These are phyloP conservation scores for Apiosordaria backusii DNA, from an alignment of 495 filamentous ascomycete species.

Conservation along the genomic window DNA sequence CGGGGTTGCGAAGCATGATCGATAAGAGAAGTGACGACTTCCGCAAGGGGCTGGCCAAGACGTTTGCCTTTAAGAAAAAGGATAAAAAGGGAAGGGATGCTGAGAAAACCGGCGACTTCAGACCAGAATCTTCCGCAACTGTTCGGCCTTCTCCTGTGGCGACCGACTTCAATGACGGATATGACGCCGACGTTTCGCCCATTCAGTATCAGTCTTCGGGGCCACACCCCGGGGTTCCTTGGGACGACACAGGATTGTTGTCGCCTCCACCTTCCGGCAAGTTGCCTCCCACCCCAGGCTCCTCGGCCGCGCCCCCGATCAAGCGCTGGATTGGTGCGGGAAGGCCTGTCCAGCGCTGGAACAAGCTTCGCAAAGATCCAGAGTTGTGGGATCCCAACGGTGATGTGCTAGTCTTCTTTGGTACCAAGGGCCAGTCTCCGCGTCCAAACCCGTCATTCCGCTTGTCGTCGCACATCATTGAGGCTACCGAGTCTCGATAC, in stretches of 20 bases:
- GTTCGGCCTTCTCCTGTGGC: conserved; percentile 24
- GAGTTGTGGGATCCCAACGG: conserved; percentile 62
- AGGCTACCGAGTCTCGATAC: conserved; percentile 51
- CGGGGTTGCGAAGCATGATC: conserved; percentile 45
- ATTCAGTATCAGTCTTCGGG: conserved; percentile 5
- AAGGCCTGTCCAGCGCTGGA: conserved; percentile 48
- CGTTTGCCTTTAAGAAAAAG: conserved; percentile 43
- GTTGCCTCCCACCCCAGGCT: conserved; percentile 32
- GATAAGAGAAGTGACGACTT: conserved; percentile 54
- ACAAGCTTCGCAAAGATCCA: conserved; percentile 55
- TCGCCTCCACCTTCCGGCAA: conserved; percentile 37
- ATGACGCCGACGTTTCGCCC: conserved; percentile 28
- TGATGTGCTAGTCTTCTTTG: conserved; percentile 59
- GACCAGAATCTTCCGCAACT: conserved; percentile 38
- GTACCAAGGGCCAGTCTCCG: conserved; percentile 37
- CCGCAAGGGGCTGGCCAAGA: conserved; percentile 48
- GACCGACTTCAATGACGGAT: conserved; percentile 25
- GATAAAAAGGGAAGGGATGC: conserved; percentile 39
- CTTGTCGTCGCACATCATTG: conserved; percentile 54
- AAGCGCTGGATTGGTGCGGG: conserved; percentile 52
- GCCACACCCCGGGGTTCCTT: conserved; percentile 13
- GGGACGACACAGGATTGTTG: conserved; percentile 10
- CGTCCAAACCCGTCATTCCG: conserved; percentile 54
- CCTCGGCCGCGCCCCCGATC: conserved; percentile 36
- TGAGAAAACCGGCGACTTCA: conserved; percentile 17